Evolutionary conservation across 164 flowering plant species (phyloP).

Genomic region (Magnolia changhungtana): DNA sequence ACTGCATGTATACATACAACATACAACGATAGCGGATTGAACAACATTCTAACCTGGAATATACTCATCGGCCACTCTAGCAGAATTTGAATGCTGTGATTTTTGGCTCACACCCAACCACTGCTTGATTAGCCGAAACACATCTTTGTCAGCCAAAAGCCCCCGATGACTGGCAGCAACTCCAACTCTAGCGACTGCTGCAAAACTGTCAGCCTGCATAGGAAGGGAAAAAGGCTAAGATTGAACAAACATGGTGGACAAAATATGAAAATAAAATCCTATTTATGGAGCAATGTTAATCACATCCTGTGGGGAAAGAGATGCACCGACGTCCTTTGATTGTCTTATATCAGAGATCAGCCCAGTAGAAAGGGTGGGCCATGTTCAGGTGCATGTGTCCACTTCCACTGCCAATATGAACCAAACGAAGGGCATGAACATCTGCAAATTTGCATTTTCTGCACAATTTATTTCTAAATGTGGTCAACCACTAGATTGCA

Average conservation of each 20-base stretch:
- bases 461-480: not conserved
- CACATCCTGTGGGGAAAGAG: not conserved
- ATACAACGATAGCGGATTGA: not conserved
- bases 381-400: too few relatives aligned
- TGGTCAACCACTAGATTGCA: not conserved
- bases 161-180: slow-evolving; percentile 61
- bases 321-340: not conserved
- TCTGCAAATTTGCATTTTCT: not conserved
- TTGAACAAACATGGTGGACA: not conserved
- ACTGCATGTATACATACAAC: too few relatives aligned
- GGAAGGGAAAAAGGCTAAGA: not conserved
- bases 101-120: slow-evolving; percentile 58
- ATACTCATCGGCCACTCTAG: slow-evolving; percentile 38
- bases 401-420: not conserved
- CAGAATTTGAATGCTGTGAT: slow-evolving; percentile 23
- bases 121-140: slow-evolving; percentile 48
- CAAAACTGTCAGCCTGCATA: slow-evolving; percentile 72
- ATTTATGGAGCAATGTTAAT: too few relatives aligned
- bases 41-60: not conserved
- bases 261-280: not conserved
- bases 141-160: slow-evolving; percentile 45
- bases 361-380: not conserved
- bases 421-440: too few relatives aligned
- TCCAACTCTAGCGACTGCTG: slow-evolving; percentile 68
- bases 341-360: not conserved